Percentiles rank a stretch among this genome's conserved stretches.
These are phyloP conservation scores for Apophysomyces ossiformis DNA, from an alignment of 371 early-diverging fungal genomes.

Conservation along the genomic window DNA sequence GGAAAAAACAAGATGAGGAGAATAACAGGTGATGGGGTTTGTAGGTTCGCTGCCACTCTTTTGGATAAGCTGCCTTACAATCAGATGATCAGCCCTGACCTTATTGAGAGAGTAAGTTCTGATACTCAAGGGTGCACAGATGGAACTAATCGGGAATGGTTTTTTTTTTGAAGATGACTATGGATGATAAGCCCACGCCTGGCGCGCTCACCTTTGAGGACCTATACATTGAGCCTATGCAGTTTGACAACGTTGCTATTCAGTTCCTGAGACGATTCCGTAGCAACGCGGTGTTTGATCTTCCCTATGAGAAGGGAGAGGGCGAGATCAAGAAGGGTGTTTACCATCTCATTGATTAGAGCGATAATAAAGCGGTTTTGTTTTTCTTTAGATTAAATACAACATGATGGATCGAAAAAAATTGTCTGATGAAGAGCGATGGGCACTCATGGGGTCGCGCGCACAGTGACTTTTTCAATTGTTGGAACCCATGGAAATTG, in stretches of 20 bases:
- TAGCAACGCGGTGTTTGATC: constrained; percentile 67
- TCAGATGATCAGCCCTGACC: constrained; percentile 55
- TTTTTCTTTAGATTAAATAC: constrained; percentile 5
- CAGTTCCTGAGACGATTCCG: constrained; percentile 86
- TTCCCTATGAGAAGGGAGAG: constrained; percentile 66
- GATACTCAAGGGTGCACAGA: not conserved
- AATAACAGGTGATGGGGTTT: not conserved
- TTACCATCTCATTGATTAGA: constrained; percentile 63
- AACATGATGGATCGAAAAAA: not conserved
- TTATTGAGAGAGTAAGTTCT: constrained; percentile 52
- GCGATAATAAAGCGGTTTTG: constrained; percentile 11
- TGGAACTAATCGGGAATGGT: not conserved
- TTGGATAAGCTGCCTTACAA: constrained; percentile 55
- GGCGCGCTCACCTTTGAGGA: constrained; percentile 85
- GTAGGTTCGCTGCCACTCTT: constrained; percentile 40
- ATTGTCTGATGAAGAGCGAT: not conserved
- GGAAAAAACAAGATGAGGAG: not conserved
- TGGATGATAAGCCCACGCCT: constrained; percentile 76
- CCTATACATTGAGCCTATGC: constrained; percentile 79
- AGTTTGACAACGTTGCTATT: constrained; percentile 78
- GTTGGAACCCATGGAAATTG: not conserved
- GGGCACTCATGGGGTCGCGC: not conserved
- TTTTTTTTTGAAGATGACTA: constrained; percentile 53
- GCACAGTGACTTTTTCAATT: not conserved
- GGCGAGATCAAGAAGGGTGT: constrained; percentile 63